Base-by-base conservation (phyloP, 176 grass and related monocot species). In the Poa annua region DNA sequence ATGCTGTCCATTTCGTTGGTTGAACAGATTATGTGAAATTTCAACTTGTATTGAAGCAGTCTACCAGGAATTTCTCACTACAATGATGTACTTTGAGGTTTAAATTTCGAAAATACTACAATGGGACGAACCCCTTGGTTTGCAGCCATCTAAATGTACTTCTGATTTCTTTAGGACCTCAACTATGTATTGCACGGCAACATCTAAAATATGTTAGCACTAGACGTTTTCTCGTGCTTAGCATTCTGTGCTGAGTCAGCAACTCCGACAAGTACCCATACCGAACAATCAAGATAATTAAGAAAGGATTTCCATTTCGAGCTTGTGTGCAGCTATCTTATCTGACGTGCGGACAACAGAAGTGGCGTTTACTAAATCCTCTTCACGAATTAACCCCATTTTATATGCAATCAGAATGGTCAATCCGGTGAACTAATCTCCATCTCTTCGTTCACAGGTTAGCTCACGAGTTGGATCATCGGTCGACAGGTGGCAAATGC, bases 391-490 rank as follows among this genome's bases (percentile, higher is more conserved):
- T 44, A 60, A 60, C 35, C 26, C 11, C 74, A 50, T 79, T 50
- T 50, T 76, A 60, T 80, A 80, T 70, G 63, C 71, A 29, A 35
- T 41, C 24, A 41, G 52, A 59, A 44, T 6, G 50, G 82, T 89
- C 87, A 76, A 34, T 14, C 8, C 76, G 21, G 59, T 26, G 82
- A 75, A 42, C 53, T 6, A 14, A 53, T 35, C 39, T 25, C 50
- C 50, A 51, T 53, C 34, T 52, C 25, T 36, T 69, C 26, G 47
- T 49, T 7, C 8, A 35, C 22, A 67, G 42, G 65, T 64, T 72
- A 44, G 24, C 77, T 42, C 62, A 19, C 52, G 14, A 50, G 52
- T 9, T 64, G 72, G 88, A 81, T 16, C 48, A 89, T 21, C 87
- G 21, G 21, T 12, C 3, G 12, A 36, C 41, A 4, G 3, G 17